Base-by-base conservation (phyloP, 2,329 filamentous ascomycete genomes). In the Exophiala aquamarina region DNA sequence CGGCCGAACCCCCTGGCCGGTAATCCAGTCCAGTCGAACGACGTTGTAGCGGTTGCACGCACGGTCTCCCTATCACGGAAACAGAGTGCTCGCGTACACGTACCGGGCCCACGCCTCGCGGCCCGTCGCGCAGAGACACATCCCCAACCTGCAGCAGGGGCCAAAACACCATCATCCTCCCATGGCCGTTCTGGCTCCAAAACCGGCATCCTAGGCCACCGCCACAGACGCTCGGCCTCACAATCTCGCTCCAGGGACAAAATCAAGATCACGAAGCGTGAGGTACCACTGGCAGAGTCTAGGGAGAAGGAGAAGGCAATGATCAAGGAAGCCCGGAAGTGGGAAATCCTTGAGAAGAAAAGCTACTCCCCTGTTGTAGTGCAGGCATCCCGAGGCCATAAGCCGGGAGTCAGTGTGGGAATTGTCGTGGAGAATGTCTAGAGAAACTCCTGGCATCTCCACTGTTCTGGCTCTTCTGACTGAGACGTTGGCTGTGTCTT, bases 61-160 rank as follows among this genome's bases (percentile, higher is more conserved):
- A 59, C 55, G 2, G 49, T 59, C 3, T 58, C 55, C 18, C 35
- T 59, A 4, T 48, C 53, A 5, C 50, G 57, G 14, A 58, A 55
- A 32, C 53, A 54, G 28, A 56, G 50, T 32, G 44, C 55, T 17
- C 47, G 47, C 6, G 51, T 57, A 13, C 38, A 41, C 31, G 50
- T 55, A 6, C 41, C 55, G 8, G 47, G 41, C n/a, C 44, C 49
- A 4, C 42, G 31, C 28, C 49, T 50, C 7, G 43, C 42, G 2
- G 53, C 43, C 4, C 47, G 52, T 11, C 48, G 54, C 15, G 40
- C 39, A 10, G 50, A 47, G 3, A 35, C 18, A 32, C 41, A 40
- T 32, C 35, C 32, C 20, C 47, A 37, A 20, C 35, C 35, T 7
- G 1, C 17, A n/a, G 11, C 41, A n/a, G n/a, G n/a, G n/a, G n/a